Base-by-base conservation (phyloP, 768 basidiomycete genomes). In the Suillus variegatus region DNA sequence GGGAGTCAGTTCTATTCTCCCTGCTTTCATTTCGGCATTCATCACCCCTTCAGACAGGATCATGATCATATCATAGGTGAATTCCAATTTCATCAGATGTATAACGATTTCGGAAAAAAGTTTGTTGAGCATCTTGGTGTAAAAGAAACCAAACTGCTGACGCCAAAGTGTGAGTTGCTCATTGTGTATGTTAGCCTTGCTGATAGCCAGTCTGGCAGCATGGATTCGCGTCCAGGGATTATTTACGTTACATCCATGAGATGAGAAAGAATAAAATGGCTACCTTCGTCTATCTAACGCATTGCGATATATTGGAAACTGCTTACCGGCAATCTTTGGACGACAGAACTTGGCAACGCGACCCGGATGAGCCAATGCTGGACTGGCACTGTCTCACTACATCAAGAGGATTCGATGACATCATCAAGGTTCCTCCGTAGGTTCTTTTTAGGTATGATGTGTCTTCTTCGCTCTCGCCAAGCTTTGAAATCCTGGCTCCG, bases 61-160 rank as follows among this genome's bases (percentile, higher is more conserved):
- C 35, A 52, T 16, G 49, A 49, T 49, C 22, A 28, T 51, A 16
- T 10, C 8, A 4, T 52, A 22, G 9, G 16, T 52, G 16, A n/a
- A 60, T 47, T 47, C 60, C 18, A 32, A 52, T 3, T 62, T n/a
- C 22, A 25, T 9, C n/a, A 28, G 36, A 82, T 35, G 55, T 82
- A 7, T 72, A 69, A 61, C 64, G 62, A 28, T 78, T 81, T n/a
- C 63, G 64, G 14, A 69, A 71, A 0, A 76, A 80, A 60, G 72
- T 32, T 72, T n/a, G 71, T 83, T 28, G 68, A 54, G 6, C 66
- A 74, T 6, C 81, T 73, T 38, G 70, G 77, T 4, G 81, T 82
- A 20, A 79, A 77, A 63, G 70, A 75, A 61, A 77, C 82, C 2
- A 76, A 80, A 49, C 77, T 68, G 16, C 67, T 84, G 52, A 84